These are phyloP conservation scores for Cadophora sp. DNA, from an alignment of 2,329 filamentous ascomycete genomes.

Conservation along the genomic window DNA sequence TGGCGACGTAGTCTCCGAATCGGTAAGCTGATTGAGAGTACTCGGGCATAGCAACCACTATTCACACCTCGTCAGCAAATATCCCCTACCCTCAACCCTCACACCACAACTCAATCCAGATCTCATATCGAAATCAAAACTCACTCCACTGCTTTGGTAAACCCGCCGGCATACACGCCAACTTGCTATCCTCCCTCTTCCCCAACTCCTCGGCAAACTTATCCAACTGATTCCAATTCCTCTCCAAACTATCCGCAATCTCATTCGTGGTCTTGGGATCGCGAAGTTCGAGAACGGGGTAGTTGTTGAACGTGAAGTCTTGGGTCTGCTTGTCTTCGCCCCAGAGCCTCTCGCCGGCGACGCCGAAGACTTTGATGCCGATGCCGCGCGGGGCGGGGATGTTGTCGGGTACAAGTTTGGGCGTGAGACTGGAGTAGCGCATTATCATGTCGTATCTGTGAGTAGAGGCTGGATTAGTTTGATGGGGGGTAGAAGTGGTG, in stretches of 20 bases:
- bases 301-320: constrained; percentile 34
- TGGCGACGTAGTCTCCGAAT: constrained; percentile 31
- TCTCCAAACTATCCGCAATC: constrained; percentile 30
- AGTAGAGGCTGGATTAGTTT: neutral
- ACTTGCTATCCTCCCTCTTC: constrained; percentile 28
- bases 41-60: constrained; percentile 32
- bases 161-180: constrained; percentile 23
- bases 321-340: constrained; percentile 33
- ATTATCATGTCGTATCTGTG: constrained; percentile 26
- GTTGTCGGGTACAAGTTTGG: constrained; percentile 32
- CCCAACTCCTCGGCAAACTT: constrained; percentile 30
- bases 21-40: constrained; percentile 33
- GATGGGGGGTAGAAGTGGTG: neutral
- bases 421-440: constrained; percentile 31
- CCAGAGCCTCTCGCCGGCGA: constrained; percentile 32
- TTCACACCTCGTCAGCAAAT: neutral
- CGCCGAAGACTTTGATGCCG: constrained; percentile 31
- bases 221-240: constrained; percentile 31
- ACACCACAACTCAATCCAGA: neutral
- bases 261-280: constrained; percentile 32
- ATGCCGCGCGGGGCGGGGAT: constrained; percentile 30
- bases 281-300: constrained; percentile 27
- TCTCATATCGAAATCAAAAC: constrained; percentile 2
- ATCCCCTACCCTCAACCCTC: neutral
- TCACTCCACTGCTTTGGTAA: constrained; percentile 26